Evolutionary conservation across 106 monocot species (phyloP).

Genomic region (Chionographis japonica): DNA sequence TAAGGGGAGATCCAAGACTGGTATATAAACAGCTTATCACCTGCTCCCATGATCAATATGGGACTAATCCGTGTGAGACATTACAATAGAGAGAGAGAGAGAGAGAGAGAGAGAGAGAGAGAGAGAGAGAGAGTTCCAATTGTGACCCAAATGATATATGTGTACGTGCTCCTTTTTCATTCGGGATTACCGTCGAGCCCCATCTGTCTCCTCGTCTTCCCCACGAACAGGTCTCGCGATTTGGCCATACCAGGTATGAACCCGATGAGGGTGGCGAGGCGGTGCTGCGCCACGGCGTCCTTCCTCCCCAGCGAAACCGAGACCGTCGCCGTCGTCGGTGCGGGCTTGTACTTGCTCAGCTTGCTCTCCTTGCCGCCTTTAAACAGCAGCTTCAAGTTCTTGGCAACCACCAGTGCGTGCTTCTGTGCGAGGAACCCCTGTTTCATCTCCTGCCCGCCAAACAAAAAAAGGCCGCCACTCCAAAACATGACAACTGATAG

Average conservation of each 20-base stretch:
- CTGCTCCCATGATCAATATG: too few relatives aligned
- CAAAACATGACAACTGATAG: too few relatives aligned
- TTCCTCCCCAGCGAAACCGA: conserved; percentile 9
- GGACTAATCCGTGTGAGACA: too few relatives aligned
- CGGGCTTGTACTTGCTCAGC: conserved; percentile 5
- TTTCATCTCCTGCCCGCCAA: conserved; percentile 3
- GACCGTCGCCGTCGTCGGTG: not conserved
- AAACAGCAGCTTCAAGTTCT: conserved; percentile 9
- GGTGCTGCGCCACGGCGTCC: not conserved
- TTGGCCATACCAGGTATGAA: conserved; percentile 6
- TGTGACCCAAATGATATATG: too few relatives aligned
- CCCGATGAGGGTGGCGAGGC: not conserved
- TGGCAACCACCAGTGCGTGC: not conserved
- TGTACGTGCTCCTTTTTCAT: too few relatives aligned
- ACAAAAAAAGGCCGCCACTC: not conserved
- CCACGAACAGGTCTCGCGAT: conserved; percentile 7
- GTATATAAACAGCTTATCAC: too few relatives aligned
- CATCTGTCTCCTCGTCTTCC: conserved; percentile 5
- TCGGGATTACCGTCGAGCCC: not conserved
- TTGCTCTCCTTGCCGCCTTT: conserved; percentile 11
- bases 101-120: too few relatives aligned
- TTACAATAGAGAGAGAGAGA: too few relatives aligned
- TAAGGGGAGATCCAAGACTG: too few relatives aligned
- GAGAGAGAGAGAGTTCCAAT: too few relatives aligned
- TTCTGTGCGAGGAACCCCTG: not conserved